Evolutionary conservation across 2,329 filamentous ascomycete species (phyloP).

Genomic region (Elsinoe necatrix): DNA sequence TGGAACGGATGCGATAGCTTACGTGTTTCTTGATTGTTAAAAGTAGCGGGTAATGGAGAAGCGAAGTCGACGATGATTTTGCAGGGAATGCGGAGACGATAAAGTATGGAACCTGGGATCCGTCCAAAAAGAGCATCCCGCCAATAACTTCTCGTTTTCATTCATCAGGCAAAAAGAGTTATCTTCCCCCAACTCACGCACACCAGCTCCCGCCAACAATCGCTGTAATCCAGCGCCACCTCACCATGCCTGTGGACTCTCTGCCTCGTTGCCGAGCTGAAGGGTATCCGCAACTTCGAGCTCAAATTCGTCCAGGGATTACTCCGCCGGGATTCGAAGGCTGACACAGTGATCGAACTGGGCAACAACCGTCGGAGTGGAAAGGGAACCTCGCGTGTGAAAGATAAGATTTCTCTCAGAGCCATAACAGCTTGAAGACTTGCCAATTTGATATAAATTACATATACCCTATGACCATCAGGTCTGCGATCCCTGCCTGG

Average conservation of each 20-base stretch:
- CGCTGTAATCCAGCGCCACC: constrained; percentile 15
- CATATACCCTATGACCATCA: constrained; percentile 12
- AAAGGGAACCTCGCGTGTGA: constrained; percentile 8
- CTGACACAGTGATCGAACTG: constrained; percentile 15
- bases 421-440: constrained; percentile 15
- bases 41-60: too few species aligned
- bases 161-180: constrained; percentile 6
- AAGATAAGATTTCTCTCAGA: neutral
- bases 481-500: too few species aligned
- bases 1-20: neutral
- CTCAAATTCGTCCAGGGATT: constrained; percentile 15
- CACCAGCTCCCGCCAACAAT: constrained; percentile 6
- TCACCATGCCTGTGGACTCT: constrained; percentile 10
- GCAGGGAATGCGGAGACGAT: too few species aligned
- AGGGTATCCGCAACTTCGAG: constrained; percentile 11
- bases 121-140: neutral
- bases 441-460: neutral
- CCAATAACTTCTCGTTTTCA: neutral
- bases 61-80: too few species aligned
- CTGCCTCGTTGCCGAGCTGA: constrained; percentile 15
- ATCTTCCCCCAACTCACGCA: constrained; percentile 1
- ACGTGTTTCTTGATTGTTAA: neutral
- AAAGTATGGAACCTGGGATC: neutral
- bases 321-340: constrained; percentile 16
- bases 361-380: constrained; percentile 11